Conservation (phyloP, 345 rosid species). For the Salix purpurea region DNA sequence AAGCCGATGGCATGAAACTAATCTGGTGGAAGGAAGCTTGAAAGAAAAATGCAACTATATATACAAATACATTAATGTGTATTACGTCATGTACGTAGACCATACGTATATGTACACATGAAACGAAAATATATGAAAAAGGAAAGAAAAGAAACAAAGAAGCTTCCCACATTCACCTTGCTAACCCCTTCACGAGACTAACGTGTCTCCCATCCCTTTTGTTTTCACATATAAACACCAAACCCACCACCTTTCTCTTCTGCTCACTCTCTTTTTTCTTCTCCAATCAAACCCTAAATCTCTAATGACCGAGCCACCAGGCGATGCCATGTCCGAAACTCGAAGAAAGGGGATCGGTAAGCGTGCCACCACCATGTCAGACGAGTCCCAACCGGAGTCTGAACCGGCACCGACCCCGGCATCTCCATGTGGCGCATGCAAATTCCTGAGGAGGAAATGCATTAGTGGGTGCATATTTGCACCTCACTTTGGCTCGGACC, state of each 20-base stretch:
- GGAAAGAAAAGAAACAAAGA: constrained; percentile 17
- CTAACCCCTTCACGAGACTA: constrained; percentile 72
- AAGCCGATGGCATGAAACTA: too few relatives aligned
- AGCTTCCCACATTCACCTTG: constrained; percentile 57
- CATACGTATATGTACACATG: background rate
- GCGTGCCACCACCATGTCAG: constrained; percentile 14
- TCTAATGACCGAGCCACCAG: constrained; percentile 53
- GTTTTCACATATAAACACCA: constrained; percentile 38
- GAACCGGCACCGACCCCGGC: constrained; percentile 26
- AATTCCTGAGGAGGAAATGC: constrained; percentile 93
- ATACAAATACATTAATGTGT: too few relatives aligned
- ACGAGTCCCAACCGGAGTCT: background rate
- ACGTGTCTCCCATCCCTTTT: constrained; percentile 46
- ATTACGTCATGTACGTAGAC: too few relatives aligned
- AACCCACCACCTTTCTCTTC: constrained; percentile 27
- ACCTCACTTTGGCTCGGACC: constrained; percentile 87
- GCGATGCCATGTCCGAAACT: constrained; percentile 37
- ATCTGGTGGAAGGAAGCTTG: too few relatives aligned
- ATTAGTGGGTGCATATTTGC: constrained; percentile 89
- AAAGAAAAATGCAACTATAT: too few relatives aligned
- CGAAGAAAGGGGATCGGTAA: constrained; percentile 41
- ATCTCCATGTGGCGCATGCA: constrained; percentile 94
- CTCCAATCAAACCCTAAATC: background rate
- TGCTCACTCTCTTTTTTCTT: background rate
- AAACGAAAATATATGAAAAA: background rate